Evolutionary conservation across 768 basidiomycete species (phyloP).

Genomic region (Kwoniella newhampshirensis): DNA sequence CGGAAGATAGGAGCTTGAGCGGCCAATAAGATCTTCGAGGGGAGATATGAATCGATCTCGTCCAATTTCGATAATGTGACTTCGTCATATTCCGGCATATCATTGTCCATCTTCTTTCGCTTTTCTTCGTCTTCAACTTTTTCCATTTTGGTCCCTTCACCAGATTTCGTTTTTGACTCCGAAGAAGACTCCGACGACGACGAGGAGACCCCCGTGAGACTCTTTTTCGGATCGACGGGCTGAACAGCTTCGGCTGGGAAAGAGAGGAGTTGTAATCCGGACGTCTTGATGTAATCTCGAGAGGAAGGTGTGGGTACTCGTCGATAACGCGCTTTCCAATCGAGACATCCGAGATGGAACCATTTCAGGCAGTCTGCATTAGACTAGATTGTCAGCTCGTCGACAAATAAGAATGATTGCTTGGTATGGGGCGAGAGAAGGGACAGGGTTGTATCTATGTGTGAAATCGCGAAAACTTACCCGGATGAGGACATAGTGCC

Average conservation of each 20-base stretch:
- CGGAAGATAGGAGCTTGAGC: conserved; percentile 20
- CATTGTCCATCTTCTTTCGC: background rate
- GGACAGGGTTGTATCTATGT: too few species aligned
- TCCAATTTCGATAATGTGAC: background rate
- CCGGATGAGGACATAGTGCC: conserved; percentile 13
- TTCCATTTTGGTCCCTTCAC: background rate
- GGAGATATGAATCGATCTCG: background rate
- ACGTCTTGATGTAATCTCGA: conserved; percentile 3
- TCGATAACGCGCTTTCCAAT: background rate
- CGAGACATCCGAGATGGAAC: conserved; percentile 29
- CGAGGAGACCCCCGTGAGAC: background rate
- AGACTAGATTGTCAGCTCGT: too few species aligned
- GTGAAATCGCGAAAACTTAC: conserved; percentile 3
- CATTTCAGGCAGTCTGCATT: conserved; percentile 28
- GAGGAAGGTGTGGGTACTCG: background rate
- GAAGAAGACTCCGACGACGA: background rate
- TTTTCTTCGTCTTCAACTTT: background rate
- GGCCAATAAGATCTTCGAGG: conserved; percentile 1
- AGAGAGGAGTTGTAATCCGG: conserved; percentile 16
- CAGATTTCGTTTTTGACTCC: background rate
- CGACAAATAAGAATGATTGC: too few species aligned
- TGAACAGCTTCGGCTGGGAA: conserved; percentile 1
- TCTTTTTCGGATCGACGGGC: background rate
- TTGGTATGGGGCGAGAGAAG: too few species aligned
- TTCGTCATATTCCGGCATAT: too few species aligned